phyloP scores from a whole-genome alignment of 768 basidiomycete genomes.

The Lactarius sanguifluus region DNA sequence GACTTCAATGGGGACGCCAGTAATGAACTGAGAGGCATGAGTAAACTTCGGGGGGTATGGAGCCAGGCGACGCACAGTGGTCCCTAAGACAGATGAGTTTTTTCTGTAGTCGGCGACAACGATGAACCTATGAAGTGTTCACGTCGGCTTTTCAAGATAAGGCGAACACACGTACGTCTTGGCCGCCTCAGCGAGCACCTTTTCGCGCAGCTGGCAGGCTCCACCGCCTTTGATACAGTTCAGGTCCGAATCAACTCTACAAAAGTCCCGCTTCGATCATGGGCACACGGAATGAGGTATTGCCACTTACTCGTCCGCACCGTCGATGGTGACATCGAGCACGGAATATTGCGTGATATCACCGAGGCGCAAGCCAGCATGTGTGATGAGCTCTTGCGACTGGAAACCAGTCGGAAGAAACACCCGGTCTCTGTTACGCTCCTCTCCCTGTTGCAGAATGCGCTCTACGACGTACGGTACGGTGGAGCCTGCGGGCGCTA shows the following conservation, averaged over 20 bases:
- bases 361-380: conserved; percentile 71
- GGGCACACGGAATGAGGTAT: not conserved
- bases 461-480: conserved; percentile 97
- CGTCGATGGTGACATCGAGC: conserved; percentile 97
- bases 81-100: conserved; percentile 79
- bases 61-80: conserved; percentile 56
- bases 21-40: conserved; percentile 56
- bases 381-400: conserved; percentile 91
- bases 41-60: not conserved
- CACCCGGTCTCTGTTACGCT: conserved; percentile 73
- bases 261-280: not conserved
- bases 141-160: not conserved
- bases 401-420: conserved; percentile 98
- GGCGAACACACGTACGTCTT: conserved; percentile 54
- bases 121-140: conserved; percentile 57
- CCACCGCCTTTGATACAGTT: conserved; percentile 98
- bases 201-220: conserved; percentile 94
- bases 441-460: conserved; percentile 78
- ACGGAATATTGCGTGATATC: conserved; percentile 86
- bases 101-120: conserved; percentile 96
- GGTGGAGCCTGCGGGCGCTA: conserved; percentile 64
- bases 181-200: conserved; percentile 96
- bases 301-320: conserved; percentile 84
- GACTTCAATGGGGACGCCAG: conserved; percentile 95
- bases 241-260: conserved; percentile 78